These are phyloP conservation scores for Jatropha curcas DNA, from an alignment of 345 rosid species.

Conservation along the genomic window DNA sequence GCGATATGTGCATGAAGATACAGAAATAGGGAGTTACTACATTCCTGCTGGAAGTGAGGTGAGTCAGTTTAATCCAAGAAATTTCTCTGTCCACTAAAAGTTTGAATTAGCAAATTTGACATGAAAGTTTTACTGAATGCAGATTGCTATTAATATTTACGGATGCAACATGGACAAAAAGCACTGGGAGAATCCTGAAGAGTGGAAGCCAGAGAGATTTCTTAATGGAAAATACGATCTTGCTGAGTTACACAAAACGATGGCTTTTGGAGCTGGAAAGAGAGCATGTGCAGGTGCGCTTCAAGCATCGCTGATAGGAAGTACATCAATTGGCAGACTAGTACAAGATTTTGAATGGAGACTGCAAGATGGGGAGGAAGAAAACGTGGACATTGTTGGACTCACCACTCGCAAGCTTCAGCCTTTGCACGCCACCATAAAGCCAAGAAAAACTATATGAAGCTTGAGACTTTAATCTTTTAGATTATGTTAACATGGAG, in stretches of 20 bases:
- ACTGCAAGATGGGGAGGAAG: slow-evolving; percentile 62
- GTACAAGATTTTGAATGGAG: slow-evolving; percentile 84
- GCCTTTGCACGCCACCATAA: slow-evolving; percentile 60
- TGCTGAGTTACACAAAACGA: slow-evolving; percentile 67
- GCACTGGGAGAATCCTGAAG: slow-evolving; percentile 64
- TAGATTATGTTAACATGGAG: no score
- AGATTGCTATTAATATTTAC: slow-evolving; percentile 85
- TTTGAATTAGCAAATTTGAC: background rate
- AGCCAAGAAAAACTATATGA: slow-evolving; percentile 36
- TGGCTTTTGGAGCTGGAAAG: slow-evolving; percentile 92
- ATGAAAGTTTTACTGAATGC: slow-evolving; percentile 3
- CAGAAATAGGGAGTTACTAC: slow-evolving; percentile 66
- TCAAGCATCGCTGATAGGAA: slow-evolving; percentile 59
- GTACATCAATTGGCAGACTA: slow-evolving; percentile 63
- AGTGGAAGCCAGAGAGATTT: slow-evolving; percentile 82
- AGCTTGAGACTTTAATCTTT: no score
- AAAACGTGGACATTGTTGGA: slow-evolving; percentile 60
- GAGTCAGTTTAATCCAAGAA: slow-evolving; percentile 1
- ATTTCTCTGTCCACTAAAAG: background rate
- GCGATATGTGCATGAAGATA: slow-evolving; percentile 75
- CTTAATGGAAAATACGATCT: slow-evolving; percentile 51
- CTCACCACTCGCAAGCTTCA: slow-evolving; percentile 72
- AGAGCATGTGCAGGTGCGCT: slow-evolving; percentile 78
- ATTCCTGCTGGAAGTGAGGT: slow-evolving; percentile 81
- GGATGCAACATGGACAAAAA: slow-evolving; percentile 91